Evolutionary conservation across 208 protist genomes (phyloP).

Genomic region (Herpetomonas samuelpessoai): DNA sequence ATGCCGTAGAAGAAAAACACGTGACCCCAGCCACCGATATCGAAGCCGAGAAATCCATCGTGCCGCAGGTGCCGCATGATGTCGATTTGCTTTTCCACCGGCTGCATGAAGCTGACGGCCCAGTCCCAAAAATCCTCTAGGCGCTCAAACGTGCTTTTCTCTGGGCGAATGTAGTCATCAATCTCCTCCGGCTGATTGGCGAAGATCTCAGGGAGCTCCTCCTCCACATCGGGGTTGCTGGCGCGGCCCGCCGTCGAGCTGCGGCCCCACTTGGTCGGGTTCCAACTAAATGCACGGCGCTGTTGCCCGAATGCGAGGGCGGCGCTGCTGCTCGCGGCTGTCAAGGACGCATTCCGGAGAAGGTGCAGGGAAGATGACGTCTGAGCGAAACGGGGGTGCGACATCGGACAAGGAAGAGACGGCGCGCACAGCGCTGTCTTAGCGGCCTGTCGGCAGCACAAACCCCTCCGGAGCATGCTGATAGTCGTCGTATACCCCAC

Average conservation of each 20-base stretch:
- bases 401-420: no score
- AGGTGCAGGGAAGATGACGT: no score
- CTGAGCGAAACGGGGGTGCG: no score
- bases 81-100: conserved; percentile 85
- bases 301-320: conserved; percentile 12
- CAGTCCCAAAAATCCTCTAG: conserved; percentile 89
- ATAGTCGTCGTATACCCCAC: no score
- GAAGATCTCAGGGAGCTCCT: conserved; percentile 87
- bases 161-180: conserved; percentile 85
- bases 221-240: conserved; percentile 48
- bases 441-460: no score
- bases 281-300: conserved; percentile 60
- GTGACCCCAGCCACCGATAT: conserved; percentile 75
- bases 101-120: conserved; percentile 77
- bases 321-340: not conserved
- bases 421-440: no score
- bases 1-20: conserved; percentile 84
- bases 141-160: conserved; percentile 79
- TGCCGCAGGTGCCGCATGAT: conserved; percentile 73
- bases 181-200: conserved; percentile 77
- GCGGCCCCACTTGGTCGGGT: conserved; percentile 51
- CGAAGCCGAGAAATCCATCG: conserved; percentile 68
- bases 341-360: conserved; percentile 2
- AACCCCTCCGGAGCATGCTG: no score
- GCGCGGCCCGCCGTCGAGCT: conserved; percentile 23